A percentile compares a stretch with the other conserved stretches of the same genome.
Evolutionary conservation across 371 early-diverging fungal species (phyloP).

Genomic region (Mortierella sp.): DNA sequence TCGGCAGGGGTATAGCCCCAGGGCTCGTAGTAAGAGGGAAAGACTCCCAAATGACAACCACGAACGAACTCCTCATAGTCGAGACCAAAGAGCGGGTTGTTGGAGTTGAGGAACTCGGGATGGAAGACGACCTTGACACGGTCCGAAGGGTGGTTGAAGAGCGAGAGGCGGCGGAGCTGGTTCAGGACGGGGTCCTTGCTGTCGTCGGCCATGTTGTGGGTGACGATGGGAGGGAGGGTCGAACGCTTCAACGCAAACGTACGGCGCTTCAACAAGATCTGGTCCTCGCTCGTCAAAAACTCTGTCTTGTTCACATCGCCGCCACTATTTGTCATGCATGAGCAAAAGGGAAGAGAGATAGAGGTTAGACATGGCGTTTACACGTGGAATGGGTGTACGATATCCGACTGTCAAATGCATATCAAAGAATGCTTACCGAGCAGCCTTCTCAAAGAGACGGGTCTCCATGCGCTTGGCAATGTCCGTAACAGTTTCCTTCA

Average conservation of each 20-base stretch:
- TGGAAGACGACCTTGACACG: constrained; percentile 97
- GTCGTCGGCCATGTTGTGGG: constrained; percentile 96
- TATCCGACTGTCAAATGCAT: no score
- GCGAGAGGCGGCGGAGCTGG: constrained; percentile 82
- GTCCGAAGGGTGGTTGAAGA: constrained; percentile 92
- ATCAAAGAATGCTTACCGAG: constrained; percentile 61
- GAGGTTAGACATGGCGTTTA: no score
- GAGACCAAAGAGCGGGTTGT: constrained; percentile 91
- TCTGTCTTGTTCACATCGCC: constrained; percentile 67
- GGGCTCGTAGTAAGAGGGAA: constrained; percentile 97
- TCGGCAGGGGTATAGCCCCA: constrained; percentile 98
- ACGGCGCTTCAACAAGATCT: constrained; percentile 91
- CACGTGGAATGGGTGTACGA: no score
- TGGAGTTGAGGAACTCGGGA: constrained; percentile 95
- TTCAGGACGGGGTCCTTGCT: constrained; percentile 87
- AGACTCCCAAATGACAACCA: constrained; percentile 96
- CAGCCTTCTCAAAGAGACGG: constrained; percentile 90
- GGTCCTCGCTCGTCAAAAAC: constrained; percentile 87
- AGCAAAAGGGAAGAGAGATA: background rate
- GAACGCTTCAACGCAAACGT: constrained; percentile 92
- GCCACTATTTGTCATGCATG: constrained; percentile 46
- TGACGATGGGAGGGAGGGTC: constrained; percentile 93
- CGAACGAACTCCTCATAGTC: constrained; percentile 99
- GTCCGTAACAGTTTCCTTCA: constrained; percentile 90
- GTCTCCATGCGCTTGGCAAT: constrained; percentile 87